Base-by-base conservation (phyloP, 1,284 basidiomycete species). In the Irpex sp. region DNA sequence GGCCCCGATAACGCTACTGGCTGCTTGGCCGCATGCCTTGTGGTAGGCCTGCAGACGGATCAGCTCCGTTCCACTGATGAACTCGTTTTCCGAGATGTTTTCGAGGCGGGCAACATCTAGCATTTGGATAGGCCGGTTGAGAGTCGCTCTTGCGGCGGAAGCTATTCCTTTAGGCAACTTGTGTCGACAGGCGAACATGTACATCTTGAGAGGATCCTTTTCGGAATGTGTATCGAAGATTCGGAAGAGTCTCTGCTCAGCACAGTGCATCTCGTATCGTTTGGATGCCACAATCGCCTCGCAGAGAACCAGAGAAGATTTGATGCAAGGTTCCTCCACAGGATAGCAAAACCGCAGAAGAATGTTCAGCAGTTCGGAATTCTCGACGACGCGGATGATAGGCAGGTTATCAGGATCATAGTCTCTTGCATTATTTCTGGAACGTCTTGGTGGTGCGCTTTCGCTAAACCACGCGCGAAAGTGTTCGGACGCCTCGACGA, bases 291-390 rank as follows among this genome's bases (percentile, higher is more conserved):
- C 66, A 9, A 70, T 56, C 1, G 67, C 64, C 0, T 31, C 7
- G 7, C 61, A 57, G 0, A 70, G 47, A 17, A 63, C 59, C 15
- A 40, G n/a, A 15, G 67, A 34, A 17, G 60, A 48, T 5, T 72
- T 54, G 1, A 64, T 59, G 1, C 66, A 65, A 1, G 68, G 69
- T 15, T 67, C 64, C 5, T 66, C 64, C 31, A 69, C 64, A 0
- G 80, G 79, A 64, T 81, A 80, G 59, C 77, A 78, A 55, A 77
- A 70, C 21, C 73, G 69, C 59, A 81, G 72, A 21, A 81, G 70
- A 47, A 66, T 64, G 37, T 77, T 72, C 58, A 81, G 62, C 6
- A 70, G 73, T 26, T 58, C 61, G 52, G 72, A 69, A 37, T 71
- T 61, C 66, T 82, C 81, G 17, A 72, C 62, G 6, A 81, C 64